These are phyloP conservation scores for Dactylellina parvicollis DNA, from an alignment of 2,329 filamentous ascomycete species.

Conservation along the genomic window DNA sequence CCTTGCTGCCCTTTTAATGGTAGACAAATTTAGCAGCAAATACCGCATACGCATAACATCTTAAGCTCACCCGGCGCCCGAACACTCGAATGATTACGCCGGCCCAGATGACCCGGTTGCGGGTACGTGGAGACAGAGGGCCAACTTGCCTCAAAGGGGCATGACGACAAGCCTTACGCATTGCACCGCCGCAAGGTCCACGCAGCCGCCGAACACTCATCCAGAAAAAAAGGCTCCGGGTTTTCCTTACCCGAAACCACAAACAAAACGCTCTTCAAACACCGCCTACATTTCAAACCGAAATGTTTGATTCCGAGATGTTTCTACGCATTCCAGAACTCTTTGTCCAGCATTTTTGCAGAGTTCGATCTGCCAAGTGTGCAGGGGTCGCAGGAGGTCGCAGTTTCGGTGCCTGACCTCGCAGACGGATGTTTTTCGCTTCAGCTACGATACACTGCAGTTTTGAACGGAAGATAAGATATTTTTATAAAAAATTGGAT, in stretches of 20 bases:
- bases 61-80: slow-evolving; percentile 52
- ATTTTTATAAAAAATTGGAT: not conserved
- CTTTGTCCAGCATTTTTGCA: not conserved
- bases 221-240: no score
- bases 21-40: slow-evolving; percentile 48
- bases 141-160: slow-evolving; percentile 29
- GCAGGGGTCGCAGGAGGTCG: slow-evolving; percentile 10
- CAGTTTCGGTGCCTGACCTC: slow-evolving; percentile 28
- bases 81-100: slow-evolving; percentile 24
- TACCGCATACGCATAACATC: slow-evolving; percentile 35
- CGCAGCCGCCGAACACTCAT: not conserved
- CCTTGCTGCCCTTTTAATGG: not conserved
- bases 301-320: not conserved
- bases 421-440: slow-evolving; percentile 4
- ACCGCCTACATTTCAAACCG: not conserved
- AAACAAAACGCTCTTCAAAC: slow-evolving; percentile 38
- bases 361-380: slow-evolving; percentile 18
- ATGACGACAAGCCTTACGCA: slow-evolving; percentile 54
- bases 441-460: not conserved
- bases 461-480: not conserved
- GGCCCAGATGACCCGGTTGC: not conserved
- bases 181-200: slow-evolving; percentile 12
- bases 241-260: slow-evolving; percentile 30
- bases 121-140: slow-evolving; percentile 14
- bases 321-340: not conserved